Percentiles rank a stretch among this genome's conserved stretches.
Evolutionary conservation across 176 grass and related monocot genomes (phyloP).

Genomic region (Guadua angustifolia): DNA sequence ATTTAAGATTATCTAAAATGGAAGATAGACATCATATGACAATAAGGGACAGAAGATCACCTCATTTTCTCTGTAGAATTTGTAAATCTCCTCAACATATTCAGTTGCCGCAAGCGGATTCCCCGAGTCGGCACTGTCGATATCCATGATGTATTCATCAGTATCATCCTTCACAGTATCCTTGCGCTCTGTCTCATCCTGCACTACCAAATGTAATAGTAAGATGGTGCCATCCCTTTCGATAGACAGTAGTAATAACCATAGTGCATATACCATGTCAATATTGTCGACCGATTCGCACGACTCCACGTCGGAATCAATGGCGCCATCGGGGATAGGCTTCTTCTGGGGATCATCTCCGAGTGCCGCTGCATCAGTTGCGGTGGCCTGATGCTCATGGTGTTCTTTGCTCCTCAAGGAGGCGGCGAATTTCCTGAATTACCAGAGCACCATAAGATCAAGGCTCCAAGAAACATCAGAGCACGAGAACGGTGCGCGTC

Average conservation of each 20-base stretch:
- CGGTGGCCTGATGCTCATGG: slow-evolving; percentile 34
- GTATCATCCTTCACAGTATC: slow-evolving; percentile 49
- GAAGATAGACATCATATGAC: background rate
- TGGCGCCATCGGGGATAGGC: background rate
- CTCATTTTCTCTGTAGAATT: slow-evolving; percentile 73
- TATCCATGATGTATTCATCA: slow-evolving; percentile 56
- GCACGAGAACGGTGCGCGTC: background rate
- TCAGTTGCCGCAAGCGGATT: slow-evolving; percentile 70
- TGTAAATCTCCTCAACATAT: slow-evolving; percentile 80
- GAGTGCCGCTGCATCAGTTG: background rate
- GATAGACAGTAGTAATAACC: background rate
- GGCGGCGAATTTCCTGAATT: slow-evolving; percentile 63
- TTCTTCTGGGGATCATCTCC: slow-evolving; percentile 31
- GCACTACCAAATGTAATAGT: slow-evolving; percentile 30
- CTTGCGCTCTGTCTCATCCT: slow-evolving; percentile 48
- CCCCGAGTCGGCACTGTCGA: slow-evolving; percentile 58
- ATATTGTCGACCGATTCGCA: slow-evolving; percentile 5
- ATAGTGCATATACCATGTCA: slow-evolving; percentile 59
- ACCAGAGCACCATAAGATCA: slow-evolving; percentile 9
- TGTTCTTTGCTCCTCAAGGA: slow-evolving; percentile 50
- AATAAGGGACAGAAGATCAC: slow-evolving; percentile 47
- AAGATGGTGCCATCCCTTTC: background rate
- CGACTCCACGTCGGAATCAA: slow-evolving; percentile 38
- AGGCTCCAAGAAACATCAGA: slow-evolving; percentile 24
- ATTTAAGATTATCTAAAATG: background rate